phyloP scores from a whole-genome alignment of 202 grass and related monocot genomes.

The Bolboschoenoplectus hybrid region DNA sequence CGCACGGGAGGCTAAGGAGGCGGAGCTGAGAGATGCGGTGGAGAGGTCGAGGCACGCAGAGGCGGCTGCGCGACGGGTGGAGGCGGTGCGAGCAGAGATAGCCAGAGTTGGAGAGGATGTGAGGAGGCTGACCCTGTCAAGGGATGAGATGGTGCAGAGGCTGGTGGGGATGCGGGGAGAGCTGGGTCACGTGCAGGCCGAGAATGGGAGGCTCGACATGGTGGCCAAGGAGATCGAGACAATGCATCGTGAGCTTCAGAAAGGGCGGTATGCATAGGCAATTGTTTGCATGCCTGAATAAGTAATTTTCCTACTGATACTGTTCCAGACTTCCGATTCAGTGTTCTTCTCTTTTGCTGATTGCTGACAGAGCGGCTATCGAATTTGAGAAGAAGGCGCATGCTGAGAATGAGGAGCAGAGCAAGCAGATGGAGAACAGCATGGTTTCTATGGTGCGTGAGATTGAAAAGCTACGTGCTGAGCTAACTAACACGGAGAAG shows the following conservation, averaged over 20 bases:
- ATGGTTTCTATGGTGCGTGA: slow-evolving; percentile 77
- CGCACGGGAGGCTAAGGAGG: slow-evolving; percentile 50
- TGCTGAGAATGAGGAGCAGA: slow-evolving; percentile 82
- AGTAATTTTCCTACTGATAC: background rate
- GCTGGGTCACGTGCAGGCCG: slow-evolving; percentile 44
- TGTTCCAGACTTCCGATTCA: background rate
- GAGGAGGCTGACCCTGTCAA: slow-evolving; percentile 43
- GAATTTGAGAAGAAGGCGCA: slow-evolving; percentile 98
- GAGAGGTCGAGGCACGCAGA: slow-evolving; percentile 66
- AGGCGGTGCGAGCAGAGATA: slow-evolving; percentile 51
- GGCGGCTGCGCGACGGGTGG: slow-evolving; percentile 52
- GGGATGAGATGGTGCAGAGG: slow-evolving; percentile 55
- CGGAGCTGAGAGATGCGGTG: slow-evolving; percentile 45
- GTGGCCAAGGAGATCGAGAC: slow-evolving; percentile 62
- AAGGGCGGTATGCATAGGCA: slow-evolving; percentile 63
- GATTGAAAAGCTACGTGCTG: slow-evolving; percentile 74
- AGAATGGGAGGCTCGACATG: slow-evolving; percentile 44
- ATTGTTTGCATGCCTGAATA: background rate
- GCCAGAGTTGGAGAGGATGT: slow-evolving; percentile 60
- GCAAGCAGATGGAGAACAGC: slow-evolving; percentile 78
- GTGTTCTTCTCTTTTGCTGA: slow-evolving; percentile 15
- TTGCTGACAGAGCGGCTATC: slow-evolving; percentile 68
- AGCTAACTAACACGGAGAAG: slow-evolving; percentile 75
- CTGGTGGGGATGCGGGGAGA: slow-evolving; percentile 51
- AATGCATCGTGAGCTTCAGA: slow-evolving; percentile 87